These are phyloP conservation scores for Pelargonium cotyledonis DNA, from an alignment of 441 rosid species.

Conservation along the genomic window DNA sequence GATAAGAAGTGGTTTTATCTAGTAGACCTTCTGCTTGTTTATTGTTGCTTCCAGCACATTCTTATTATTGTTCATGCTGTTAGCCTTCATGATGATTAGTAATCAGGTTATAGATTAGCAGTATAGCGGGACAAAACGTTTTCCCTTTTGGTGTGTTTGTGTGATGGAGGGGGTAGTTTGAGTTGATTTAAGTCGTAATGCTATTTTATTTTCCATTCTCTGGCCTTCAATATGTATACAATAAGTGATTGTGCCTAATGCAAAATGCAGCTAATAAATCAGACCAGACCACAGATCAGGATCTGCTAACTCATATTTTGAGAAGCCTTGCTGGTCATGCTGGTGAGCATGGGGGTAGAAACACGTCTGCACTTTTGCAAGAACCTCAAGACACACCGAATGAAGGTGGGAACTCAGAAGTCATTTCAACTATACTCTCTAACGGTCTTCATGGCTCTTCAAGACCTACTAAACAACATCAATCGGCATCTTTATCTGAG, in stretches of 20 bases:
- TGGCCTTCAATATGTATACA: neutral
- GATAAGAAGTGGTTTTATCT: no score
- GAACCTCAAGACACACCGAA: constrained; percentile 47
- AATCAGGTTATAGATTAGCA: no score
- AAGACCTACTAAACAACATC: constrained; percentile 36
- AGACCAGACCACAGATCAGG: constrained; percentile 58
- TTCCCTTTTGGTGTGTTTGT: no score
- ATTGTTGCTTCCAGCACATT: no score
- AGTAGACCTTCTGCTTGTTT: no score
- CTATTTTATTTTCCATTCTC: neutral
- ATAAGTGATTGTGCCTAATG: constrained; percentile 17
- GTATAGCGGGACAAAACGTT: no score
- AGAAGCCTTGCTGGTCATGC: constrained; percentile 60
- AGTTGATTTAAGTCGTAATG: no score
- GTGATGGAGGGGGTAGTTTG: no score
- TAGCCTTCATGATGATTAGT: no score
- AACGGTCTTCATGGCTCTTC: constrained; percentile 37
- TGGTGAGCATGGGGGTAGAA: constrained; percentile 53
- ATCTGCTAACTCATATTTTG: constrained; percentile 61
- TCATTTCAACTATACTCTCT: constrained; percentile 34
- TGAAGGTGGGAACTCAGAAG: constrained; percentile 46
- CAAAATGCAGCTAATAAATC: constrained; percentile 60
- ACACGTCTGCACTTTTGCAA: constrained; percentile 48
- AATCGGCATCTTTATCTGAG: constrained; percentile 30
- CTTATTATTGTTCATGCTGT: no score